Evolutionary conservation across 2,329 filamentous ascomycete genomes (phyloP), one percentile per base, ranked within the genome.

Genomic region (Domatiomyces catenatus): DNA sequence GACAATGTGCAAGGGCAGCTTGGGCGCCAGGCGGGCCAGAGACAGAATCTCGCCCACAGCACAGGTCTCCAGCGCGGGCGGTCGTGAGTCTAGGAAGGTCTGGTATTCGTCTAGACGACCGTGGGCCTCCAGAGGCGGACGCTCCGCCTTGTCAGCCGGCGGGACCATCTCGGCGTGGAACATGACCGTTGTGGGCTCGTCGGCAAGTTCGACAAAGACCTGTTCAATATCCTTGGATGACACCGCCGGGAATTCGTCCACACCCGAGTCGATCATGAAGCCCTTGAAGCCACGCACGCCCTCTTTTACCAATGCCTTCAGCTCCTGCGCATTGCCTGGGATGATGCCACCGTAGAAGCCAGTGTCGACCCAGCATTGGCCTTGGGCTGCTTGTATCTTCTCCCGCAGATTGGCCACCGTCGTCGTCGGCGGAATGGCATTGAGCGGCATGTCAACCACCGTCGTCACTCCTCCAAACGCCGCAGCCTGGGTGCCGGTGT

Each of bases 121-220:
- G 24, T 75, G 74, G 3, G 86, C 86, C 0, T 77, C 77, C 5
- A 84, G 69, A 0, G 86, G 84, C 17, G 86, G 79, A 5, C 76
- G 72, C 0, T 80, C 84, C 0, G 86, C 88, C 58, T 80, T 79
- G 47, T 84, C 70, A 58, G 89, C 84, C 17, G 87, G 86, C n/a
- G 90, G 88, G 10, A 93, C 82, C 88, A 95, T 96, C 68, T 98
- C 92, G 51, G 92, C 92, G 64, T 98, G 92, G 71, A 98, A 98
- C 90, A 98, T 96, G 60, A 96, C 80, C 0, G 88, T 94, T 1
- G 92, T 96, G 17, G 86, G 77, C 49, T 82, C 77, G 59, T 86
- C 80, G 54, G 85, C 84, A 54, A 98, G 77, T 46, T 83, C 85
- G 26, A 73, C 72, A 77, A 98, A 89, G 44, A 85, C 89, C 42